Base-by-base conservation (phyloP, 2,329 filamentous ascomycete species). In the Apiospora pterosperma region DNA sequence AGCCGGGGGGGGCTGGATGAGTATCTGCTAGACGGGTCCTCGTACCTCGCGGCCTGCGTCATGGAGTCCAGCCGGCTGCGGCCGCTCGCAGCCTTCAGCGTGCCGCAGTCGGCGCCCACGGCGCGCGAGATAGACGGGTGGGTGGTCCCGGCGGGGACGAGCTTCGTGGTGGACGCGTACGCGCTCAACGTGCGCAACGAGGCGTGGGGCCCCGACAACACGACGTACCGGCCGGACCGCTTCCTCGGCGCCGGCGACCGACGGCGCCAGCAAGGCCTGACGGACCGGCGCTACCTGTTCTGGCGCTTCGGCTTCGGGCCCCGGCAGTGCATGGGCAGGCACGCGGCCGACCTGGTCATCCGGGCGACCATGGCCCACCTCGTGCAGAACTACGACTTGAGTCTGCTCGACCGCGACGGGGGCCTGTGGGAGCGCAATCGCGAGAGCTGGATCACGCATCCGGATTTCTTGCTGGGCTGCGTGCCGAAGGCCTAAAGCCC, bases 301-400 rank as follows among this genome's bases (percentile, higher is more conserved):
- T 82, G 79, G 80, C 72, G 80, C 3, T 83, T 81, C 68, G 80
- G 80, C 0, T 82, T 82, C 65, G 80, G 80, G 0, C 78, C 80
- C 0, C 68, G 80, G 34, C 74, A 78, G 63, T 83, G 81, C 64
- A 66, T 83, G 69, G 80, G 80, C 0, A 79, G 77, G 66, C 75
- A 77, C 65, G 67, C 79, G 1, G 77, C 75, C 3, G 79, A 82
- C 61, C n/a, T 75, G 31, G 71, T 80, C 1, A 71, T 80, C 58
- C 64, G 72, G 7, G 42, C 63, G 5, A 65, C 67, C 2, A 41
- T 71, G 7, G 67, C 63, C 10, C 60, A 71, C 28, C 48, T 72
- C 28, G 61, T 72, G 2, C 31, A 62, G 14, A 52, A 65, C 23
- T 67, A 67, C 41, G 36, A 62, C 19, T 52, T 69, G 42, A 41